Percentiles rank a stretch among this genome's conserved stretches.
These are phyloP conservation scores for Salinomyces thailandicus DNA, from an alignment of 2,329 filamentous ascomycete species.

Conservation along the genomic window DNA sequence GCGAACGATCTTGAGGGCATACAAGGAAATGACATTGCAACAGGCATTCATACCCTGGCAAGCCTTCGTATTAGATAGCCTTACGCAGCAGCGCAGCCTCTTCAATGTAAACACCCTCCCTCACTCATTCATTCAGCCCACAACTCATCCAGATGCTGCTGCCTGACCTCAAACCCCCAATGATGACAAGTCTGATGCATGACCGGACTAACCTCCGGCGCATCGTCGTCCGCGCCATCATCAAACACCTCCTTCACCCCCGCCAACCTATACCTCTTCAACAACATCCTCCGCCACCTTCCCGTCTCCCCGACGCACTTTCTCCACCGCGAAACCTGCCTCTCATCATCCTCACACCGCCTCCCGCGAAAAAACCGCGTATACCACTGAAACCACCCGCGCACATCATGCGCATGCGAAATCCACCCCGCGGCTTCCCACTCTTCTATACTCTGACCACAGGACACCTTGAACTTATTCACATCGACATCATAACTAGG, in stretches of 20 bases:
- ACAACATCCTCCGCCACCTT: conserved; percentile 40
- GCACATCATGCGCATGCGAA: conserved; percentile 41
- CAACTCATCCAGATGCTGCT: conserved; percentile 40
- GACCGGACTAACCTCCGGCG: conserved; percentile 41
- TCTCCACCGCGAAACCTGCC: conserved; percentile 43
- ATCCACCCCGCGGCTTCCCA: conserved; percentile 49
- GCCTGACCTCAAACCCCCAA: conserved; percentile 44
- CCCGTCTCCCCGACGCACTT: conserved; percentile 44
- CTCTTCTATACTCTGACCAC: conserved; percentile 45
- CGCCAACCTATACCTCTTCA: conserved; percentile 42
- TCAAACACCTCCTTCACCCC: conserved; percentile 42
- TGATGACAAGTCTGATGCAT: conserved; percentile 49
- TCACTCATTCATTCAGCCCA: conserved; percentile 29
- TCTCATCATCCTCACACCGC: conserved; percentile 42
- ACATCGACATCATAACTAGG: conserved; percentile 36
- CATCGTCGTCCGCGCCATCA: conserved; percentile 31
- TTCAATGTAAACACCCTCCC: too few species aligned
- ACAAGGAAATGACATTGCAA: too few species aligned
- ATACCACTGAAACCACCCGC: conserved; percentile 51
- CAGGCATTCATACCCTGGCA: too few species aligned
- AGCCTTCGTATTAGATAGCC: too few species aligned
- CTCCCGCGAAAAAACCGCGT: conserved; percentile 42
- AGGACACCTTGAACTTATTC: conserved; percentile 44
- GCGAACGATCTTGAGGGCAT: too few species aligned
- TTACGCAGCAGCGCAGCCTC: too few species aligned